Conservation (phyloP, 805 yeast genomes). For the Torulaspora maleeae region DNA sequence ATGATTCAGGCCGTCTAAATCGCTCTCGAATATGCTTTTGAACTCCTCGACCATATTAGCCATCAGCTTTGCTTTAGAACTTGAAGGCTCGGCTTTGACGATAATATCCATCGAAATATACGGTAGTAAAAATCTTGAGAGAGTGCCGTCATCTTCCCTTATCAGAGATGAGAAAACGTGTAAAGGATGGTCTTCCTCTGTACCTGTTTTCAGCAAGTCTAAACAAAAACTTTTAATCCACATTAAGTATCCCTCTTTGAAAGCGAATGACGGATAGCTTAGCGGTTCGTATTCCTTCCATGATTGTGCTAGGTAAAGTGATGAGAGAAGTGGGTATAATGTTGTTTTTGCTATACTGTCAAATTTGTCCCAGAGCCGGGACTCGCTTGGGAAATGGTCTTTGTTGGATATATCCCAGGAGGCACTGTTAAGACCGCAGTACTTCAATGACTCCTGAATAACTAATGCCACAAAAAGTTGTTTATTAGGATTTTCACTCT, state of each 20-base stretch:
- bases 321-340: conserved; percentile 65
- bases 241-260: conserved; percentile 49
- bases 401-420: conserved; percentile 31
- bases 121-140: conserved; percentile 71
- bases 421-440: conserved; percentile 46
- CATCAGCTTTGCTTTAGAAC: conserved; percentile 37
- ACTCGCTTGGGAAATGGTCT: conserved; percentile 29
- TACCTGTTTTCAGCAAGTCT: conserved; percentile 49
- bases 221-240: conserved; percentile 74
- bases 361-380: conserved; percentile 55
- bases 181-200: conserved; percentile 43
- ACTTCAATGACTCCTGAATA: conserved; percentile 77
- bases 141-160: conserved; percentile 61
- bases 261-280: conserved; percentile 60
- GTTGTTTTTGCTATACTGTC: conserved; percentile 66
- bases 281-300: conserved; percentile 44
- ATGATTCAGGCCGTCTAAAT: conserved; percentile 43
- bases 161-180: conserved; percentile 60
- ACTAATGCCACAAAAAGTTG: conserved; percentile 83
- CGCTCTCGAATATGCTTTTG: conserved; percentile 48
- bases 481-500: conserved; percentile 78
- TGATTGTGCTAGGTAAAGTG: conserved; percentile 63
- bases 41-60: conserved; percentile 56
- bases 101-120: conserved; percentile 66
- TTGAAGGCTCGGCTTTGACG: conserved; percentile 45